Evolutionary conservation across 139 green algal genomes (phyloP).

Genomic region (Closterium sp.): DNA sequence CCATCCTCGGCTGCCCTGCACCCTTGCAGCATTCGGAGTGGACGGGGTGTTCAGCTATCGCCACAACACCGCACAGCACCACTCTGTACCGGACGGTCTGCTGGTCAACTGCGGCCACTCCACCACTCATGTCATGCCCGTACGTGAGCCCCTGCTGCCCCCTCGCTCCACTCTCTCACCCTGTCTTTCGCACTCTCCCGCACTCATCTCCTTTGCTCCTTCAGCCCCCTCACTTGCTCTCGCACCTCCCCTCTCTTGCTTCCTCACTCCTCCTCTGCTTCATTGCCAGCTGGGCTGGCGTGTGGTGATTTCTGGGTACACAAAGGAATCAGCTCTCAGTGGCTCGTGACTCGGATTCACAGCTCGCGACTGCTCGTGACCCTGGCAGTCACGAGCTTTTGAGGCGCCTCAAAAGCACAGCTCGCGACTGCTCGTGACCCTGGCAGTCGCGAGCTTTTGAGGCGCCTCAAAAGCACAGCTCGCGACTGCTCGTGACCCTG

Average conservation of each 20-base stretch:
- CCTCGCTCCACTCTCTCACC: neutral
- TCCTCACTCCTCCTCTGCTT: neutral
- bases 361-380: too few relatives aligned
- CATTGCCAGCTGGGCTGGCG: too few relatives aligned
- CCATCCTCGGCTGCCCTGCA: neutral
- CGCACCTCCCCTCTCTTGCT: neutral
- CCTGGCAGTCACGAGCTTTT: too few relatives aligned
- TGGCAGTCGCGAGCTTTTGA: too few relatives aligned
- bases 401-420: too few relatives aligned
- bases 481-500: too few relatives aligned
- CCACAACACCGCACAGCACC: constrained; percentile 14
- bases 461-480: too few relatives aligned
- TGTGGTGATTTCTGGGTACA: too few relatives aligned
- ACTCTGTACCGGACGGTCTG: constrained; percentile 30
- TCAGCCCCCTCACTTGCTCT: neutral
- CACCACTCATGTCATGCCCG: constrained; percentile 48
- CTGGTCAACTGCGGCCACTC: constrained; percentile 36
- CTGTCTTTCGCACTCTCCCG: neutral
- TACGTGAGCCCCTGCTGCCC: neutral
- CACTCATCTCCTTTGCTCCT: neutral
- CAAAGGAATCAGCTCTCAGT: too few relatives aligned
- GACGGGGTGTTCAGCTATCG: constrained; percentile 29
- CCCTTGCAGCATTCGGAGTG: constrained; percentile 35
- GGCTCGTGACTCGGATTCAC: too few relatives aligned
- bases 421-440: too few relatives aligned